phyloP scores from a whole-genome alignment of 2,329 filamentous ascomycete species.

The Coniochaeta sp. region DNA sequence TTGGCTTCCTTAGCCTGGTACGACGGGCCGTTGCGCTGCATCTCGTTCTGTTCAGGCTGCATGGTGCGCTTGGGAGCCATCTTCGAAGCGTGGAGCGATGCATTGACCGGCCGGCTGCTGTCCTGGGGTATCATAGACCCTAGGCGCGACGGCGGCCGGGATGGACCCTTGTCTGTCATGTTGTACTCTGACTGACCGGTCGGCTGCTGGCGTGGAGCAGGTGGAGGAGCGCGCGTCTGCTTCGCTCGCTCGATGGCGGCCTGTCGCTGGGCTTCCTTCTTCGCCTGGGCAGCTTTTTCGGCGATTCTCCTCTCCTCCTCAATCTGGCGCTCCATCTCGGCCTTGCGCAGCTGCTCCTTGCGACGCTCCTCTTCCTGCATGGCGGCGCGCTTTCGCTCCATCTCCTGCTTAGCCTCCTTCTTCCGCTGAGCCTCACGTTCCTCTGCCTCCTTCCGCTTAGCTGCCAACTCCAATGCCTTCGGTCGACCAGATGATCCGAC shows the following conservation, averaged over 20 bases:
- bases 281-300: constrained; percentile 47
- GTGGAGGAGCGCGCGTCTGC: constrained; percentile 55
- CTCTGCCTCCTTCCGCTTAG: constrained; percentile 79
- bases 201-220: constrained; percentile 48
- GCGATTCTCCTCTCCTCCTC: constrained; percentile 54
- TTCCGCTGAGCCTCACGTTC: constrained; percentile 74
- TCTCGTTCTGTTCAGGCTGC: constrained; percentile 54
- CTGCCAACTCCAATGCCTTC: constrained; percentile 67
- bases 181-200: constrained; percentile 42
- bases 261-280: constrained; percentile 59
- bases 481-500: constrained; percentile 57
- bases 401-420: constrained; percentile 72
- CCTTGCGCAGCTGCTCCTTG: constrained; percentile 50
- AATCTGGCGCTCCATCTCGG: constrained; percentile 55
- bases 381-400: constrained; percentile 68
- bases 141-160: constrained; percentile 50
- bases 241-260: constrained; percentile 59
- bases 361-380: constrained; percentile 58
- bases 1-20: constrained; percentile 69
- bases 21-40: constrained; percentile 46
- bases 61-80: constrained; percentile 57
- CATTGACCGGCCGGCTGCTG: constrained; percentile 50
- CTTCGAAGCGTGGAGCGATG: constrained; percentile 47
- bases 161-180: constrained; percentile 23
- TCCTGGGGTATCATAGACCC: constrained; percentile 52